These are phyloP conservation scores for Tolypocladium album DNA, from an alignment of 2,329 filamentous ascomycete species.

Conservation along the genomic window DNA sequence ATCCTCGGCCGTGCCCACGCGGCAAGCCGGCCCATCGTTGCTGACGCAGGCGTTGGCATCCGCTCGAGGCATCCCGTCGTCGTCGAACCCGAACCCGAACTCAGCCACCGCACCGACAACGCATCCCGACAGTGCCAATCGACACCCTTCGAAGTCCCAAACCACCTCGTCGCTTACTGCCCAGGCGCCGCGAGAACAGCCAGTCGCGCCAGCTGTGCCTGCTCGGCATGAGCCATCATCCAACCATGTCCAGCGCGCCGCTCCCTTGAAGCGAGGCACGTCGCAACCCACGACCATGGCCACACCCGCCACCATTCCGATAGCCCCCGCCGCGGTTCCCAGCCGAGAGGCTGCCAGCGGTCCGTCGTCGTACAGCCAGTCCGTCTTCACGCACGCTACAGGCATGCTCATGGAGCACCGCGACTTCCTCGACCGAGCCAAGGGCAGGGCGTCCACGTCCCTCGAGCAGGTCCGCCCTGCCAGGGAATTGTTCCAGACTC, in stretches of 20 bases:
- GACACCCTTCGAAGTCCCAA: background rate
- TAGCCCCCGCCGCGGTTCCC: conserved; percentile 15
- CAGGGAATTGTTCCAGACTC: conserved; percentile 11
- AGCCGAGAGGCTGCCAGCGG: conserved; percentile 17
- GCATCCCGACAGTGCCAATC: background rate
- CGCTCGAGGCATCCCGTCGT: conserved; percentile 38
- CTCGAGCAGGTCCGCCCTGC: conserved; percentile 21
- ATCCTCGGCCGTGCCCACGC: conserved; percentile 23
- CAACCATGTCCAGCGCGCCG: conserved; percentile 22
- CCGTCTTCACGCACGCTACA: conserved; percentile 21
- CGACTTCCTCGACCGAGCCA: conserved; percentile 18
- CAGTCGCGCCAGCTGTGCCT: background rate
- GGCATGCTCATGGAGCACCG: conserved; percentile 25
- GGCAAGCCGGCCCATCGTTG: conserved; percentile 41
- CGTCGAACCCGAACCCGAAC: background rate
- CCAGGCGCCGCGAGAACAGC: background rate
- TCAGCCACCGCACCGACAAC: background rate
- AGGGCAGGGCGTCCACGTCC: conserved; percentile 19
- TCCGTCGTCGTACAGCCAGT: conserved; percentile 20
- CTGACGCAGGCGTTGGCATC: conserved; percentile 48
- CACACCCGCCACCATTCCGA: conserved; percentile 20
- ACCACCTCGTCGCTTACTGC: background rate
- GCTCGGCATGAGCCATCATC: conserved; percentile 22
- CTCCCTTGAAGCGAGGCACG: conserved; percentile 19
- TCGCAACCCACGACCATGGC: conserved; percentile 18